A percentile compares a stretch with the other conserved stretches of the same genome.
Evolutionary conservation across 2,329 filamentous ascomycete species (phyloP).

Genomic region (Claviceps sp.): DNA sequence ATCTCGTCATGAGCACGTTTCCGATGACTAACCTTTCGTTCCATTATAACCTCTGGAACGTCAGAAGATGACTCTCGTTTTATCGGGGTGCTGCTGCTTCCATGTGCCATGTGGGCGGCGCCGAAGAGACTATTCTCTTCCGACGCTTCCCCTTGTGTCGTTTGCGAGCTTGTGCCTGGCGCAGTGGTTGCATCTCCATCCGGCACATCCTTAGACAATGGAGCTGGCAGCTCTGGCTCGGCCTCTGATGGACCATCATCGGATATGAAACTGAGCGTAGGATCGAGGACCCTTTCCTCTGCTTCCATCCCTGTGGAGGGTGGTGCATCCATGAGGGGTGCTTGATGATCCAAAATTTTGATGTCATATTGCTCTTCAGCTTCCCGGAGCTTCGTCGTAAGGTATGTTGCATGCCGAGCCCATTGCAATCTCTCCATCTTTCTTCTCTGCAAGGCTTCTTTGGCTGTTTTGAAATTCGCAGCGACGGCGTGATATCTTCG

Average conservation of each 20-base stretch:
- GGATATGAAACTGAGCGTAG: constrained; percentile 2
- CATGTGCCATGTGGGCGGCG: constrained; percentile 10
- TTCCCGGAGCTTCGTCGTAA: constrained; percentile 29
- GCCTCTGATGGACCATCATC: not conserved
- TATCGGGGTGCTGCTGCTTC: constrained; percentile 13
- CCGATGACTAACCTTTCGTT: constrained; percentile 34
- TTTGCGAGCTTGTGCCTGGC: constrained; percentile 11
- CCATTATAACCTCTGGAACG: constrained; percentile 34
- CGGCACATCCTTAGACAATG: not conserved
- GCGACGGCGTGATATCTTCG: constrained; percentile 27
- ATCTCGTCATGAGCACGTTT: constrained; percentile 19
- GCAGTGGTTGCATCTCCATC: constrained; percentile 4
- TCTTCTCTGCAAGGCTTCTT: constrained; percentile 24
- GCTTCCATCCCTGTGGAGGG: constrained; percentile 2
- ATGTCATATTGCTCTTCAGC: constrained; percentile 26
- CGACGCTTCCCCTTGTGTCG: constrained; percentile 16
- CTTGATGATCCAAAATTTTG: constrained; percentile 13
- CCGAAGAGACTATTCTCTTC: constrained; percentile 13
- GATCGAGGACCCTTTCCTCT: constrained; percentile 1
- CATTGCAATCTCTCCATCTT: constrained; percentile 30
- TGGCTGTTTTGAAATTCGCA: constrained; percentile 27
- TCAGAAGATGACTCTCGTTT: constrained; percentile 44
- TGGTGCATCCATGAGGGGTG: constrained; percentile 1
- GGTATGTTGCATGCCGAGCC: constrained; percentile 28
- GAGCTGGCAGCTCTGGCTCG: constrained; percentile 3